phyloP scores from a whole-genome alignment of 768 basidiomycete species.

The Pulveroboletus sp. region DNA sequence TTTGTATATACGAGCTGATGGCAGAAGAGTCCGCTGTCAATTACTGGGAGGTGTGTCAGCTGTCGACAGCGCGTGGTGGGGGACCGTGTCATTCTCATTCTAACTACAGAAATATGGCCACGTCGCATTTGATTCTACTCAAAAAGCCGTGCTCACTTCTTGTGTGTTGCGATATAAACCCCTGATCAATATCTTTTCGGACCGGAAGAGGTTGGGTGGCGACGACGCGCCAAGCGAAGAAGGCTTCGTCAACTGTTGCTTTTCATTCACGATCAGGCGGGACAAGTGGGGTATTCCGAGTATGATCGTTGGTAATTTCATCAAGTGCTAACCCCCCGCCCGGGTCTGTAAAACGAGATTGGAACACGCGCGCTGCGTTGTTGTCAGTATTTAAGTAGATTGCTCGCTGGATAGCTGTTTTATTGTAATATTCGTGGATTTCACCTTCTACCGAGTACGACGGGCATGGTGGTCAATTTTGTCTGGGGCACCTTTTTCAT shows the following conservation, averaged over 20 bases:
- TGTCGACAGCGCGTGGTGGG: neutral
- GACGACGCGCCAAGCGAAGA: constrained; percentile 49
- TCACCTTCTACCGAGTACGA: too few species aligned
- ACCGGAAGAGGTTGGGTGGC: constrained; percentile 28
- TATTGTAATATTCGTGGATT: constrained; percentile 8
- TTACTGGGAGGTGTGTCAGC: constrained; percentile 81
- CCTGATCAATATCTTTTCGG: constrained; percentile 38
- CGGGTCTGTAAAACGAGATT: neutral
- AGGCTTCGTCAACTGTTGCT: constrained; percentile 79
- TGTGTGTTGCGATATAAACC: constrained; percentile 85
- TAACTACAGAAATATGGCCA: constrained; percentile 83
- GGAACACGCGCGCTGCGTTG: neutral
- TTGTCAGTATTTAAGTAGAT: constrained; percentile 7
- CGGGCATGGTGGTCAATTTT: neutral
- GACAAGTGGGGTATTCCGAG: constrained; percentile 85
- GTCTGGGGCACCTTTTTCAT: neutral
- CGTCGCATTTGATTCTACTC: constrained; percentile 86
- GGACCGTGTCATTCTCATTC: neutral
- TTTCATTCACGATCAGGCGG: constrained; percentile 84
- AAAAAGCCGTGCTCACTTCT: constrained; percentile 90
- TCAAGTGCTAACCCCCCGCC: constrained; percentile 46
- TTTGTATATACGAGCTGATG: constrained; percentile 98
- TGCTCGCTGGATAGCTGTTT: constrained; percentile 4
- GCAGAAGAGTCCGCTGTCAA: constrained; percentile 95
- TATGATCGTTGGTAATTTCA: constrained; percentile 89